Base-by-base conservation (phyloP, 2,329 filamentous ascomycete genomes). In the Aspergillus chevalieri region DNA sequence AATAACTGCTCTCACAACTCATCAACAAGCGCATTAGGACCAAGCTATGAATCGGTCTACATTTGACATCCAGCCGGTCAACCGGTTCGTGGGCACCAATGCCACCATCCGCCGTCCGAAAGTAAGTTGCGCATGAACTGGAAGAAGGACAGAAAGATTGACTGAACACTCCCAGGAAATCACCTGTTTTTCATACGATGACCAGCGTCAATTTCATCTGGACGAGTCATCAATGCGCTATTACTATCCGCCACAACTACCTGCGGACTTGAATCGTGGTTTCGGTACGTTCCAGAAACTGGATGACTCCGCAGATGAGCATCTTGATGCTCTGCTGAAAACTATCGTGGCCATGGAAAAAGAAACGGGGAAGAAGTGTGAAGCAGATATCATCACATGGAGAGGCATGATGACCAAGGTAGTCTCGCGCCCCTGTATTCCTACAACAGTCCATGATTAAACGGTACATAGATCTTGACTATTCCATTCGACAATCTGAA, bases 321-420 rank as follows among this genome's bases (percentile, higher is more conserved):
- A 98, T 70, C 75, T 98, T 3, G 87, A 94, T 63, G 86, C 86
- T 52, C 74, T 98, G 26, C 75, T 98, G 19, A 84, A 82, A 52
- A 85, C 90, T 1, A 82, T 98, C 43, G 76, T 83, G 44, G 78
- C 80, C 22, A 77, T 88, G 57, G 93, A 97, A 70, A 77, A 84
- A 65, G 76, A 83, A 56, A 81, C 78, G 0, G 79, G 81, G 2
- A 77, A 81, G 61, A 84, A 79, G 63, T 83, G 85, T 28, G 84
- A 90, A 53, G 85, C 86, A 2, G 83, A 95, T 59, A 67, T 97
- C 43, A 78, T 97, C 46, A 97, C 92, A 1, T 98, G 92, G 92
- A 79, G 93, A 62, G 93, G 93, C 34, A 96, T 97, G 89, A 91
- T 98, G 85, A 97, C 93, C 54, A 98, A 96, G 79, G 89, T 91